These are phyloP conservation scores for Ogataea paradorogensis DNA, from an alignment of 805 yeast species.

Conservation along the genomic window DNA sequence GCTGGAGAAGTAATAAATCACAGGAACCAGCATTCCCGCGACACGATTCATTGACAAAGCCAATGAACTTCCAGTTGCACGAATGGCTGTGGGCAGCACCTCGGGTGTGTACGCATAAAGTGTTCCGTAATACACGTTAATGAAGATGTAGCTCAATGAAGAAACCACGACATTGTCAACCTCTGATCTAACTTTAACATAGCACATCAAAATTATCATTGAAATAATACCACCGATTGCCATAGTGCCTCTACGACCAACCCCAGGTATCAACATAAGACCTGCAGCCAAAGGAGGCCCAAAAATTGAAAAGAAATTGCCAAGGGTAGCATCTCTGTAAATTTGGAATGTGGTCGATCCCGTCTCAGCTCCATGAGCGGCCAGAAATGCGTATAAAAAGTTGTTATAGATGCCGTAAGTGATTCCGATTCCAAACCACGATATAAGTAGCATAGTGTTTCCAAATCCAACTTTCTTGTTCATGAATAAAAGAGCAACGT, in stretches of 20 bases:
- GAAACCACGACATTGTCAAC: constrained; percentile 46
- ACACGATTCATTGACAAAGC: constrained; percentile 48
- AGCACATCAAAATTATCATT: constrained; percentile 52
- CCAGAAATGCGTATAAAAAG: constrained; percentile 46
- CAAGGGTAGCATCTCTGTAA: constrained; percentile 43
- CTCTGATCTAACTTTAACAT: constrained; percentile 52
- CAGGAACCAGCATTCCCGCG: constrained; percentile 50
- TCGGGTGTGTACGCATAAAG: constrained; percentile 62
- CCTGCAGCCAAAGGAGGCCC: constrained; percentile 49
- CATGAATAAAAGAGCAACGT: constrained; percentile 42
- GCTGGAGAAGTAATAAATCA: constrained; percentile 47
- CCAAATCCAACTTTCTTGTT: constrained; percentile 25
- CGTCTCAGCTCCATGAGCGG: constrained; percentile 43
- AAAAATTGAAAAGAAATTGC: constrained; percentile 38
- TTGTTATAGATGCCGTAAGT: constrained; percentile 50
- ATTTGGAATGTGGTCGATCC: constrained; percentile 35
- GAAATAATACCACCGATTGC: constrained; percentile 45
- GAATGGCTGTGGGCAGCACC: constrained; percentile 43
- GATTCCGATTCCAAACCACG: constrained; percentile 53
- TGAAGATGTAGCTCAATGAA: constrained; percentile 41
- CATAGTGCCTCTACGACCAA: constrained; percentile 54
- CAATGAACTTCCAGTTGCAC: constrained; percentile 56
- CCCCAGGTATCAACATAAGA: constrained; percentile 22
- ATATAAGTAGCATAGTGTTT: constrained; percentile 18
- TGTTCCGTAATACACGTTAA: constrained; percentile 49